Conservation (phyloP, 2,329 filamentous ascomycete genomes). For the Phyllachora maydis region DNA sequence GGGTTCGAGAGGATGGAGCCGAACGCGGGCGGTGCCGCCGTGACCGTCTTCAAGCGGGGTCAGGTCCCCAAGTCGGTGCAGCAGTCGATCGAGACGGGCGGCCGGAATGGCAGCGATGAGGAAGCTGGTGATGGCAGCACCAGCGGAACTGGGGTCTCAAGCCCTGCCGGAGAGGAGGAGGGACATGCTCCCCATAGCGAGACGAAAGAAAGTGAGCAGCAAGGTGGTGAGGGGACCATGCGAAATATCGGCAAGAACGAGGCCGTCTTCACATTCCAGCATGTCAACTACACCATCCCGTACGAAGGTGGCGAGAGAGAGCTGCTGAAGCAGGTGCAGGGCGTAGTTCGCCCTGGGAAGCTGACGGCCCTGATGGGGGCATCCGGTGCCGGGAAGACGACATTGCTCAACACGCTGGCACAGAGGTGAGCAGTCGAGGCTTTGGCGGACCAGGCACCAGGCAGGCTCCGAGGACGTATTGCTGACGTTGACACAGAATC, state of each 20-base stretch:
- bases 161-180: constrained; percentile 3
- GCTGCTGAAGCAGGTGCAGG: constrained; percentile 39
- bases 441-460: too few relatives aligned
- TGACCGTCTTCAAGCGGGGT: neutral
- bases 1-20: neutral
- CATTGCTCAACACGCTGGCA: constrained; percentile 54
- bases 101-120: constrained; percentile 49
- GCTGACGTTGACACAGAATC: too few relatives aligned
- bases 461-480: too few relatives aligned
- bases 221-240: constrained; percentile 18
- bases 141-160: constrained; percentile 18
- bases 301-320: constrained; percentile 9
- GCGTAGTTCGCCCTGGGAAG: constrained; percentile 60
- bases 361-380: constrained; percentile 71
- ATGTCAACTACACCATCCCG: constrained; percentile 54
- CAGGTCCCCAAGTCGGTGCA: neutral
- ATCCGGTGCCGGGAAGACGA: constrained; percentile 68
- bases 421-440: too few relatives aligned
- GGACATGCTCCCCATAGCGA: constrained; percentile 2
- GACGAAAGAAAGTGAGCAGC: constrained; percentile 11
- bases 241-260: constrained; percentile 37
- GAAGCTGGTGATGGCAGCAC: constrained; percentile 14
- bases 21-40: neutral
- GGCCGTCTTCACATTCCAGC: constrained; percentile 55
- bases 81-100: neutral